Conservation (phyloP, 306 rosid genomes). For the Prunus davidiana region DNA sequence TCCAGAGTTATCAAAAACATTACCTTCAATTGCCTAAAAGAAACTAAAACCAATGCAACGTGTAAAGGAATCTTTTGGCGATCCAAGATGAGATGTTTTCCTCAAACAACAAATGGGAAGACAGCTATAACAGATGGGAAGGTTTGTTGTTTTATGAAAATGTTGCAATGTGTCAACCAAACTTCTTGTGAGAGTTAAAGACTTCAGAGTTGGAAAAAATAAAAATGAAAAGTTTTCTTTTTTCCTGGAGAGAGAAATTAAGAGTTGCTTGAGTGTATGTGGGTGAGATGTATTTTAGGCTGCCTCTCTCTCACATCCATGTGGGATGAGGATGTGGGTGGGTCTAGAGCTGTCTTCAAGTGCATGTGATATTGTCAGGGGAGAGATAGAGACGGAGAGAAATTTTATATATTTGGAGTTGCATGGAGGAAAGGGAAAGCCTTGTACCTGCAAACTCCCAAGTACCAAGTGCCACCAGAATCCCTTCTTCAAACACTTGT, state of each 20-base stretch:
- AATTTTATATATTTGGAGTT: not conserved
- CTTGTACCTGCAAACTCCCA: not conserved
- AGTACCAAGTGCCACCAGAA: not conserved
- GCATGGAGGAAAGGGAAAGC: not conserved
- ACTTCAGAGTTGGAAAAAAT: not conserved
- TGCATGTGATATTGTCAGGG: slow-evolving; percentile 87
- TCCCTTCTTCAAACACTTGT: not conserved
- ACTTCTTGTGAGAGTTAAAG: slow-evolving; percentile 39
- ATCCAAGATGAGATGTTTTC: slow-evolving; percentile 41
- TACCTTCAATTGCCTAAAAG: slow-evolving; percentile 25
- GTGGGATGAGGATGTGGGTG: slow-evolving; percentile 60
- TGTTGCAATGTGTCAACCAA: slow-evolving; percentile 28
- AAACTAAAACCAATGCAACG: slow-evolving; percentile 34
- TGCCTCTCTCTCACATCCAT: slow-evolving; percentile 35
- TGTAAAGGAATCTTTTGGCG: slow-evolving; percentile 33
- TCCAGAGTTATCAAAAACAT: slow-evolving; percentile 19
- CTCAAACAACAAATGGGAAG: slow-evolving; percentile 32
- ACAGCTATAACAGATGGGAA: slow-evolving; percentile 36
- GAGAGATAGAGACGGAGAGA: not conserved
- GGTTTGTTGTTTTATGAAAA: slow-evolving; percentile 27
- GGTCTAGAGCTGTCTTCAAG: slow-evolving; percentile 64
- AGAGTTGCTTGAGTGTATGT: slow-evolving; percentile 23
- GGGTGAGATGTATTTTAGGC: slow-evolving; percentile 36
- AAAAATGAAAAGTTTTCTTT: not conserved
- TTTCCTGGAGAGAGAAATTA: not conserved